A percentile compares a stretch with the other conserved stretches of the same genome.
These are phyloP conservation scores for Raffaelea ambrosiae DNA, from an alignment of 2,329 filamentous ascomycete species.

Conservation along the genomic window DNA sequence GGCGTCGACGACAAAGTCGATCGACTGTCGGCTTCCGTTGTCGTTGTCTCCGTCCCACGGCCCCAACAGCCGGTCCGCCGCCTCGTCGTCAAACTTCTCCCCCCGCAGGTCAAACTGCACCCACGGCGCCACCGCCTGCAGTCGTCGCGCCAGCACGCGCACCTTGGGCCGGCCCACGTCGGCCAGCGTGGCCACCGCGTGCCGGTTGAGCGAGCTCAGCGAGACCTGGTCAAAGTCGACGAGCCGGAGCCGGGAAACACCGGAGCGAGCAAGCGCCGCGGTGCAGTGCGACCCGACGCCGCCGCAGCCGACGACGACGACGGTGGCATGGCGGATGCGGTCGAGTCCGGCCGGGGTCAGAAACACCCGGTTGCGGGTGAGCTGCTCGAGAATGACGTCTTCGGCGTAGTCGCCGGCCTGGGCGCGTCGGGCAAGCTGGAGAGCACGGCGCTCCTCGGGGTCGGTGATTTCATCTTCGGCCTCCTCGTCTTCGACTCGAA, in stretches of 20 bases:
- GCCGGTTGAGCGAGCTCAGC: slow-evolving; percentile 87
- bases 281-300: slow-evolving; percentile 91
- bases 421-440: slow-evolving; percentile 49
- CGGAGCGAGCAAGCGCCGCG: slow-evolving; percentile 78
- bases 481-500: background rate
- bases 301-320: slow-evolving; percentile 86
- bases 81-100: slow-evolving; percentile 67
- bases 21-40: too few relatives aligned
- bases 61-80: slow-evolving; percentile 58
- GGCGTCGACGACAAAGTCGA: slow-evolving; percentile 88
- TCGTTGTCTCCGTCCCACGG: too few relatives aligned
- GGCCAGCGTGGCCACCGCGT: slow-evolving; percentile 86
- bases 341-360: slow-evolving; percentile 72
- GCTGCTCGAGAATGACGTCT: slow-evolving; percentile 86
- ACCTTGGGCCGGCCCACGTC: slow-evolving; percentile 95
- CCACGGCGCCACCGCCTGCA: slow-evolving; percentile 89
- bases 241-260: slow-evolving; percentile 77
- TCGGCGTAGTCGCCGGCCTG: slow-evolving; percentile 58
- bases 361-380: slow-evolving; percentile 88
- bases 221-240: slow-evolving; percentile 98
- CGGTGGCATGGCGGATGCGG: slow-evolving; percentile 71
- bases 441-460: slow-evolving; percentile 53
- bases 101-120: slow-evolving; percentile 78
- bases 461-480: slow-evolving; percentile 30
- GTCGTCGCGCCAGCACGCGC: slow-evolving; percentile 65